Evolutionary conservation across 495 filamentous ascomycete genomes (phyloP), one percentile per base, ranked within the genome.

Genomic region (Xylaria bambusicola): DNA sequence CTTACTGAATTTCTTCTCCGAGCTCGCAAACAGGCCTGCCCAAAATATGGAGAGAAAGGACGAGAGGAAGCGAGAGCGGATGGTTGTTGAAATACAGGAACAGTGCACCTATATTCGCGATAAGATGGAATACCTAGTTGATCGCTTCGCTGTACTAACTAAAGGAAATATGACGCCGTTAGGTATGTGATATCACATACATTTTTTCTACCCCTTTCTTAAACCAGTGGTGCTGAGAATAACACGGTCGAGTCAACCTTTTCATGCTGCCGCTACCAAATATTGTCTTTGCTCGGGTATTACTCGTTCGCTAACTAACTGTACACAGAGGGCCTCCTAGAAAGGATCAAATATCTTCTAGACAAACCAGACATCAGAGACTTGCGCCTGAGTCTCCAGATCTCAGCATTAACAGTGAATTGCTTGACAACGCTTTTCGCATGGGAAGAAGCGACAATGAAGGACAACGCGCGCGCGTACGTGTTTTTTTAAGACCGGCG

Each of bases 351-450:
- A 24, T 57, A 57, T 2, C 42, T 57, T 15, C 38, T 54, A 18
- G 23, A 48, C n/a, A 57, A 57, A 9, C 52, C 52, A 15, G 52
- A 56, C 13, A 24, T 56, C 17, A 44, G 33, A 46, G 52, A 46
- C 27, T 26, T 56, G 10, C 52, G 52, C 1, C 26, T 56, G 1
- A 56, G 52, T 26, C 31, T 48, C 12, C 54, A 57, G 44, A 23
- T 20, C 4, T 41, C 54, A 3, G 15, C 21, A 1, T n/a, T n/a
- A 10, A 47, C 54, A 24, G 44, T 57, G 20, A 57, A 57, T 20
- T 21, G 21, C 15, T 13, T 38, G 42, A 35, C 54, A 4, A 57
- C 41, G 21, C 44, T 57, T 3, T 57, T 57, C 7, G n/a, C 44
- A 8, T 47, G 44, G 42, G 42, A 57, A 27, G 23, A 57, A 31